A percentile compares a stretch with the other conserved stretches of the same genome.
Evolutionary conservation across 495 filamentous ascomycete species (phyloP).

Genomic region (Hypoxylon perforatum): DNA sequence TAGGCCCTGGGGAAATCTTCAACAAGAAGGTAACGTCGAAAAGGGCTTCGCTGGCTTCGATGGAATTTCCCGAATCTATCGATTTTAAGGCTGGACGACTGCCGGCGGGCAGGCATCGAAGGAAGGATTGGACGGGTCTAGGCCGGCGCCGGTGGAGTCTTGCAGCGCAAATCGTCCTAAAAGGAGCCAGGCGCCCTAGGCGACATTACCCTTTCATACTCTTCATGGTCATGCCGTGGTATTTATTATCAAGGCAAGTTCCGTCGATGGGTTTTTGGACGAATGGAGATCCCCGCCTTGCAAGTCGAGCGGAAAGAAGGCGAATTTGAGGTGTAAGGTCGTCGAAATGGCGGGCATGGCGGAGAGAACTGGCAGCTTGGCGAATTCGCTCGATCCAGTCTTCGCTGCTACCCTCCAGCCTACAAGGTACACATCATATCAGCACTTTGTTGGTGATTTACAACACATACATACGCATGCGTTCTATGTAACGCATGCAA

Average conservation of each 20-base stretch:
- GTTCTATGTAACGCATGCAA: slow-evolving; percentile 18
- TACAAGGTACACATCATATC: not conserved
- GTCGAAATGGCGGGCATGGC: not conserved
- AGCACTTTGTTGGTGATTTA: slow-evolving; percentile 5
- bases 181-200: slow-evolving; percentile 1
- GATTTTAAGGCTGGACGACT: slow-evolving; percentile 8
- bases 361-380: not conserved
- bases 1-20: slow-evolving; percentile 11
- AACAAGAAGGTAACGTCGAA: slow-evolving; percentile 5
- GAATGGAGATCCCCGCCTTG: not conserved
- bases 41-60: slow-evolving; percentile 1
- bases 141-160: slow-evolving; percentile 13
- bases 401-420: not conserved
- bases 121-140: slow-evolving; percentile 13
- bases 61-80: slow-evolving; percentile 29
- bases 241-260: too few species aligned
- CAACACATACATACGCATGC: slow-evolving; percentile 11
- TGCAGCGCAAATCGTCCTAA: slow-evolving; percentile 11
- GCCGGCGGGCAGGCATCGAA: slow-evolving; percentile 8
- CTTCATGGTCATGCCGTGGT: not conserved
- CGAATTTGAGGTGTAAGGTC: not conserved
- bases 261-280: not conserved
- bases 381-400: not conserved
- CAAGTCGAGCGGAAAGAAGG: not conserved
- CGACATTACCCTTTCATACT: not conserved